Evolutionary conservation across 768 basidiomycete genomes (phyloP), one percentile per base, ranked within the genome.

Genomic region (Pleurotus citrinopileatus): DNA sequence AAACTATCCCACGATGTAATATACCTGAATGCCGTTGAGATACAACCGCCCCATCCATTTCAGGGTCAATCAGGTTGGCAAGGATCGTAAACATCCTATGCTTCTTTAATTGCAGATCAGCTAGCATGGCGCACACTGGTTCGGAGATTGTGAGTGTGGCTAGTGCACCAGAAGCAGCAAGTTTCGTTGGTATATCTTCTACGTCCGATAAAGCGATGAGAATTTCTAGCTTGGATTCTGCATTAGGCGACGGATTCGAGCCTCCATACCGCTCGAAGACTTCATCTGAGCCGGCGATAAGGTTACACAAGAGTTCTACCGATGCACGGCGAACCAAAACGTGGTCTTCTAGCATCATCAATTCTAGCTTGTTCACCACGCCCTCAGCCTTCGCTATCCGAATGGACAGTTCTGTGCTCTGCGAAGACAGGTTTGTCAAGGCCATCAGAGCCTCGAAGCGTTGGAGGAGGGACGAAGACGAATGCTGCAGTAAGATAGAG

Each of bases 401-500:
- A 17, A 80, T 73, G 2, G 91, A 84, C 7, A 86, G 67, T 26
- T 82, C 79, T 0, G 83, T 72, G 45, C 80, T 81, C 48, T 91
- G 79, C 15, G 94, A 94, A 0, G 96, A 86, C 38, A 98, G 72
- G 66, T 99, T 99, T 6, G 97, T 99, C 50, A 99, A 76, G 1
- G 94, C 95, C 96, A 98, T 98, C 61, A 95, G 75, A 3, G 86
- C 84, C 68, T 99, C 97, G 62, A 99, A 99, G 36, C 81, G 80
- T 63, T 97, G 93, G 4, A 98, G 73, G 28, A 89, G 79, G 42
- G 71, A 85, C 7, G 91, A 81, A 0, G 82, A 77, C 1, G 82
- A 70, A 63, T 89, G 84, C 36, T 82, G 79, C 29, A 98, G 75
- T 53, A 97, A 73, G 25, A 83, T 64, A 7, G 88, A 81, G 46